Conservation (phyloP, 2,329 filamentous ascomycete genomes). For the Penicillium glabrum region DNA sequence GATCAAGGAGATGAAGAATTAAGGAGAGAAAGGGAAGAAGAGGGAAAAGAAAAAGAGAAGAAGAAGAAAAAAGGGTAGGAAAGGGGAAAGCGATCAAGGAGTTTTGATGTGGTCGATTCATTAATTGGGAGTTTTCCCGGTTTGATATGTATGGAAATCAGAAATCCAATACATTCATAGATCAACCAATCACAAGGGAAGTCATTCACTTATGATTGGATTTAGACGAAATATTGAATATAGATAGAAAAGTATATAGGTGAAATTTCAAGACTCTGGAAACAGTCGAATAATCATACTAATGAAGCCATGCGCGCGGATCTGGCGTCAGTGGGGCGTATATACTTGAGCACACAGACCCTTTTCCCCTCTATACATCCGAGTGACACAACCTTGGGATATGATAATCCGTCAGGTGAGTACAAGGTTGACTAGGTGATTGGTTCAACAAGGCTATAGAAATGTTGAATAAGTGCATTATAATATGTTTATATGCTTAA, state of each 20-base stretch:
- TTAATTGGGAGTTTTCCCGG: neutral
- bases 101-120: constrained; percentile 7
- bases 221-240: neutral
- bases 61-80: constrained; percentile 21
- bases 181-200: constrained; percentile 1
- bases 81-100: constrained; percentile 27
- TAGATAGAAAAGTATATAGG: neutral
- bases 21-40: constrained; percentile 7
- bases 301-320: constrained; percentile 17
- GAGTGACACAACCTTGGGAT: neutral
- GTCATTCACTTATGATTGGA: neutral
- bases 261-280: neutral
- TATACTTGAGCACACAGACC: neutral
- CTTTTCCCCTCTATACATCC: neutral
- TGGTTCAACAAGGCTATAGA: neutral
- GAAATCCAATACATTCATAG: neutral
- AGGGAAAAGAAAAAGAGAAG: constrained; percentile 11
- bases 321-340: constrained; percentile 20
- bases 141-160: neutral
- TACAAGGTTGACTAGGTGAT: neutral
- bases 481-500: neutral
- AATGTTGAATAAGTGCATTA: neutral
- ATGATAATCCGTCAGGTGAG: neutral
- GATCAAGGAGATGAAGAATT: constrained; percentile 10
- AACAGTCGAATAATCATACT: neutral